These are phyloP conservation scores for Eutypa lata DNA, from an alignment of 2,329 filamentous ascomycete species.

Conservation along the genomic window DNA sequence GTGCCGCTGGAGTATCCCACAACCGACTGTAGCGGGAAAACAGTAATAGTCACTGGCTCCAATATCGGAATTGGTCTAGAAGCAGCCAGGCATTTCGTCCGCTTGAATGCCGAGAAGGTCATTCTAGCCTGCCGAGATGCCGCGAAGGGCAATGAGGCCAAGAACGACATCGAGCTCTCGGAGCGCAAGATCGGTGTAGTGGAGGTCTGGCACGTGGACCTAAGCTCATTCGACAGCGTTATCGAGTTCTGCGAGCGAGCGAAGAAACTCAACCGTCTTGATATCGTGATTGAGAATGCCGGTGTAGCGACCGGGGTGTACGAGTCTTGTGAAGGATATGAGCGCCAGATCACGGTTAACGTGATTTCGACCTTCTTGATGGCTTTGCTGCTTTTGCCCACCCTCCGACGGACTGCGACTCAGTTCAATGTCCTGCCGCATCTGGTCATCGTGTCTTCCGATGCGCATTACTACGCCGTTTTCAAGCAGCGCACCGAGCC, in stretches of 20 bases:
- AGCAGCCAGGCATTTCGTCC: slow-evolving; percentile 37
- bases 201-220: slow-evolving; percentile 44
- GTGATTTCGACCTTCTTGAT: slow-evolving; percentile 44
- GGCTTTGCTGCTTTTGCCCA: slow-evolving; percentile 38
- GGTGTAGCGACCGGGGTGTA: slow-evolving; percentile 20
- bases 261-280: slow-evolving; percentile 34
- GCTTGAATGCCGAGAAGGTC: slow-evolving; percentile 36
- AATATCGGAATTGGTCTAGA: slow-evolving; percentile 42
- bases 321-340: slow-evolving; percentile 35
- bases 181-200: slow-evolving; percentile 24
- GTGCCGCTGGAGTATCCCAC: slow-evolving; percentile 1
- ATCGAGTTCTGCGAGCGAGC: slow-evolving; percentile 33
- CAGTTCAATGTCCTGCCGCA: slow-evolving; percentile 31
- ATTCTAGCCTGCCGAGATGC: slow-evolving; percentile 40
- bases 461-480: slow-evolving; percentile 29
- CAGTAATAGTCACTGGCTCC: slow-evolving; percentile 40
- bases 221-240: slow-evolving; percentile 35
- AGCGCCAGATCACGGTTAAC: slow-evolving; percentile 43
- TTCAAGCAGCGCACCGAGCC: slow-evolving; percentile 31
- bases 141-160: slow-evolving; percentile 39
- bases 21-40: slow-evolving; percentile 30
- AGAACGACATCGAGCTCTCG: slow-evolving; percentile 28
- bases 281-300: slow-evolving; percentile 42
- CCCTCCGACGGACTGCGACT: slow-evolving; percentile 33
- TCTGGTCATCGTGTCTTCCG: slow-evolving; percentile 38